Conservation (phyloP, 257 asterid genomes). For the Salvia splendens region DNA sequence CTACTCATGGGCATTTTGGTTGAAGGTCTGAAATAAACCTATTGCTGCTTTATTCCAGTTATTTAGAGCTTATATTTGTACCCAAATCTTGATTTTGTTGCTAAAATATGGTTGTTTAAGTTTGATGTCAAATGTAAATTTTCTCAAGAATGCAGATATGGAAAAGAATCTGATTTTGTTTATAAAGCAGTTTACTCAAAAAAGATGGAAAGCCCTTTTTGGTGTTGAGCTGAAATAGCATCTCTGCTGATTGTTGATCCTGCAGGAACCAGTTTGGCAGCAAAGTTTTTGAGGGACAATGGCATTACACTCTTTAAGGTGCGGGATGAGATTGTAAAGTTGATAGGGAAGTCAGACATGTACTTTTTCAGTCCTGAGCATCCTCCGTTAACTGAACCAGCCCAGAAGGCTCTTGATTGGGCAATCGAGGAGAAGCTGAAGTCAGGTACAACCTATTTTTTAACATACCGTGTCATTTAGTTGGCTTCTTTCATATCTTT, state of each 20-base stretch:
- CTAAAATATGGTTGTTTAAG: neutral
- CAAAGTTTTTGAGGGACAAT: conserved; percentile 74
- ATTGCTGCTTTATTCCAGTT: neutral
- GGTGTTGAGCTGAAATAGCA: neutral
- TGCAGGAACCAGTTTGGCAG: conserved; percentile 91
- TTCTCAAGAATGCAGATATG: neutral
- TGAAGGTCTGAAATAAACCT: conserved; percentile 56
- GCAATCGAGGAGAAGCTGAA: conserved; percentile 81
- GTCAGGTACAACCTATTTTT: conserved; percentile 57
- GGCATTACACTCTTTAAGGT: conserved; percentile 73
- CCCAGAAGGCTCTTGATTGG: conserved; percentile 90
- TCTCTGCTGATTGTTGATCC: conserved; percentile 13
- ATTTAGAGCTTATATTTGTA: conserved; percentile 26
- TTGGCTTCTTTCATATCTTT: conserved; percentile 9
- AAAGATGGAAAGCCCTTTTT: neutral
- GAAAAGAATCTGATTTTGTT: neutral
- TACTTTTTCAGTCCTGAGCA: conserved; percentile 70
- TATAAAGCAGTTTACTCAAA: neutral
- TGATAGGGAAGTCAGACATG: conserved; percentile 77
- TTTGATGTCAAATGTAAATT: too few species aligned
- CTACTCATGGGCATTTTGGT: conserved; percentile 89
- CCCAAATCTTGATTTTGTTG: conserved; percentile 3
- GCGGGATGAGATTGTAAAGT: conserved; percentile 62
- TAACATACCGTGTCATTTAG: neutral
- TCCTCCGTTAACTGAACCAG: conserved; percentile 90